Base-by-base conservation (phyloP, 2,329 filamentous ascomycete species). In the Xylaria sp. region DNA sequence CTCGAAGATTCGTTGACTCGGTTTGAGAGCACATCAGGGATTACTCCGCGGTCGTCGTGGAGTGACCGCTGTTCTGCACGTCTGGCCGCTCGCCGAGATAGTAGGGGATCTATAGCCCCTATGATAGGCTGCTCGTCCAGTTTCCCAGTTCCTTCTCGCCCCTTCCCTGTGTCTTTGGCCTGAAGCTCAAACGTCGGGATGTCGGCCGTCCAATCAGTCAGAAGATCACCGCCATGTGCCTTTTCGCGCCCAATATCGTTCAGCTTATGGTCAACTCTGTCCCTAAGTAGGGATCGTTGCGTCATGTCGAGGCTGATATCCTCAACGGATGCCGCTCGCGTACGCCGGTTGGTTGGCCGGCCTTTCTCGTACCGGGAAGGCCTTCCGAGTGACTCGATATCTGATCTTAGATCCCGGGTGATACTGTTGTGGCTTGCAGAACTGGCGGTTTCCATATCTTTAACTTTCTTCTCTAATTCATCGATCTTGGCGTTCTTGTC, bases 401-500 rank as follows among this genome's bases (percentile, higher is more conserved):
- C 74, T 32, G 75, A 69, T 59, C 72, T 75, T 2, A 77, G 60
- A 68, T 72, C 75, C 6, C 65, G 73, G 11, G 72, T 75, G 17
- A 72, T 71, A 54, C 63, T 76, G 21, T 69, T 65, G 57, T 74
- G 69, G 4, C 58, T 69, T 7, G 70, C 69, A 48, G 69, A 14
- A 42, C 72, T 67, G 9, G 71, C 72, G 11, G 69, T 73, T 73
- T 85, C 85, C 2, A 88, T 77, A 0, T 77, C 77, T 66, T 81
- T 82, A 47, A 88, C 76, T 70, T 87, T 84, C 71, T 84, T 85
- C 76, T 86, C 86, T 7, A 90, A 81, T 51, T 85, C 82, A 8
- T 83, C 79, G 67, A 89, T 88, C 76, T 87, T 87, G 47, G 82
- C 81, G 67, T 89, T 86, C 64, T 88, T 87, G 70, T 84, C 84